phyloP scores from a whole-genome alignment of 2,329 filamentous ascomycete species.

The Plenodomus lindquistii region DNA sequence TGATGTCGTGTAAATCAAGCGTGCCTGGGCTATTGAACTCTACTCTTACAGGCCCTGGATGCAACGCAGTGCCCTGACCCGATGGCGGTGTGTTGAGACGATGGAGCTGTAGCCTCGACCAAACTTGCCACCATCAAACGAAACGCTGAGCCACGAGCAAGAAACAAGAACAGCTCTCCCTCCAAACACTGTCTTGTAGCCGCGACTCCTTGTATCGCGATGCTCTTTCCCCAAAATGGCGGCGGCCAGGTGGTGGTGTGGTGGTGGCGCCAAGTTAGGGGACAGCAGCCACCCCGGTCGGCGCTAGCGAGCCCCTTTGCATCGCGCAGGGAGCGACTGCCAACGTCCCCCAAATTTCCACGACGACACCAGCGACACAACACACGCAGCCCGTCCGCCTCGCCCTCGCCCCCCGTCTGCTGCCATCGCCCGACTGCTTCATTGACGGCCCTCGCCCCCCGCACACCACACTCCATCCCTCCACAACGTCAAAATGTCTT shows the following conservation, averaged over 20 bases:
- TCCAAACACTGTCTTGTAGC: not conserved
- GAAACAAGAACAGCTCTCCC: no score
- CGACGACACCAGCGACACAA: constrained; percentile 39
- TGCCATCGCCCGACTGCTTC: constrained; percentile 18
- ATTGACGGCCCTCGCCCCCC: constrained; percentile 20
- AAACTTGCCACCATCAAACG: no score
- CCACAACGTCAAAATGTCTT: constrained; percentile 40
- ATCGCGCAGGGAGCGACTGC: constrained; percentile 43
- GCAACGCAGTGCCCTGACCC: no score
- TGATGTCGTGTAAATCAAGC: no score
- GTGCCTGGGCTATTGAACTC: no score
- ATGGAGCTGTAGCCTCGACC: no score
- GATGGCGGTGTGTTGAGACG: no score
- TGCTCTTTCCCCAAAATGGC: constrained; percentile 15
- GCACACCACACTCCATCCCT: constrained; percentile 24
- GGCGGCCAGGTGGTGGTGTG: constrained; percentile 30
- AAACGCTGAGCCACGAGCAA: not conserved
- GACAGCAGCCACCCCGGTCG: constrained; percentile 34
- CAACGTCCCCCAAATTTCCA: constrained; percentile 47
- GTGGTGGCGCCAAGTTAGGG: constrained; percentile 38
- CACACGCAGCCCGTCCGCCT: constrained; percentile 26
- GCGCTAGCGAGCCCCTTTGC: constrained; percentile 48
- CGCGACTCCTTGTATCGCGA: not conserved
- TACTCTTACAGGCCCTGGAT: no score
- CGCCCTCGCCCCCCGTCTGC: constrained; percentile 11